Evolutionary conservation across 805 yeast genomes (phyloP).

Genomic region (Candida berthetii): DNA sequence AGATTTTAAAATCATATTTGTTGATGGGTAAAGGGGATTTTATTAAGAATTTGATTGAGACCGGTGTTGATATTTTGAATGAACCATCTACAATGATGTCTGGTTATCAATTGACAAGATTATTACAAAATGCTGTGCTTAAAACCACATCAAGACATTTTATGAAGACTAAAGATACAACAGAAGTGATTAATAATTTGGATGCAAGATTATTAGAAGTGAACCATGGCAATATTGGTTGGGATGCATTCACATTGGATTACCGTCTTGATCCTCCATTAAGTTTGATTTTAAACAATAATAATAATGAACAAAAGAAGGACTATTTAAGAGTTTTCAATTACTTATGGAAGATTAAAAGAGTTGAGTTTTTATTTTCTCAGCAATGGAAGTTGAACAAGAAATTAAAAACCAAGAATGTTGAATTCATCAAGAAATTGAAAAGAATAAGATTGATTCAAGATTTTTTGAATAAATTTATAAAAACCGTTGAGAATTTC

Average conservation of each 20-base stretch:
- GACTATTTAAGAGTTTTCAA: constrained; percentile 80
- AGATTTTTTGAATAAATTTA: constrained; percentile 25
- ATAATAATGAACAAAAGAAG: constrained; percentile 33
- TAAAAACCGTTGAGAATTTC: constrained; percentile 23
- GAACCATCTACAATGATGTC: constrained; percentile 60
- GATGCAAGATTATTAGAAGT: constrained; percentile 82
- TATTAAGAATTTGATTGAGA: constrained; percentile 53
- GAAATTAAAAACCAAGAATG: constrained; percentile 17
- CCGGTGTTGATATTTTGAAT: constrained; percentile 46
- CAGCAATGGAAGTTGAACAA: constrained; percentile 38
- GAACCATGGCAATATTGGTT: constrained; percentile 70
- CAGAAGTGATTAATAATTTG: constrained; percentile 41
- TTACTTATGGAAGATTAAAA: constrained; percentile 74
- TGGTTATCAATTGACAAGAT: constrained; percentile 57
- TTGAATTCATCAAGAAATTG: constrained; percentile 19
- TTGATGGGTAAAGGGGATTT: constrained; percentile 80
- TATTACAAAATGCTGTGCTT: constrained; percentile 58
- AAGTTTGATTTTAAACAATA: constrained; percentile 48
- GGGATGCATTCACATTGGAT: constrained; percentile 91
- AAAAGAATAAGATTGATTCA: constrained; percentile 24
- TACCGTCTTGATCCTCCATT: constrained; percentile 52
- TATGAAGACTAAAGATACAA: constrained; percentile 25
- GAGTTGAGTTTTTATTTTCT: constrained; percentile 48
- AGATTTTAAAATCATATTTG: constrained; percentile 56
- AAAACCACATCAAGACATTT: constrained; percentile 42